A percentile compares a stretch with the other conserved stretches of the same genome.
phyloP scores from a whole-genome alignment of 345 rosid species.

The Euphorbia peplus region DNA sequence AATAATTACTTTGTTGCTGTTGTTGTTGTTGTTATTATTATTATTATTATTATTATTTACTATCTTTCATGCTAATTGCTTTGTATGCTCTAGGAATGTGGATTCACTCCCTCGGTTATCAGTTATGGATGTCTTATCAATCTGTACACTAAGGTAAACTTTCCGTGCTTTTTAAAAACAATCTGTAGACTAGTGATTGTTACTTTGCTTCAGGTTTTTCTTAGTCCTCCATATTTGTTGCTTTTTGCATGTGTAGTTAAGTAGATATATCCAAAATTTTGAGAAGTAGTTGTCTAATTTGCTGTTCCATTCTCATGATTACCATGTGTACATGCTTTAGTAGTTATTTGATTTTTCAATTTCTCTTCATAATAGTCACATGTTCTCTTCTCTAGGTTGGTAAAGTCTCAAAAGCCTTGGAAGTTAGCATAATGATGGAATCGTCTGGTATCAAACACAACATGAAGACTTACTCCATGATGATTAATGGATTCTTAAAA shows the following conservation, averaged over 20 bases:
- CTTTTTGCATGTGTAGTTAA: background rate
- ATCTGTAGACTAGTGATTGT: background rate
- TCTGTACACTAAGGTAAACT: slow-evolving; percentile 68
- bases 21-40: background rate
- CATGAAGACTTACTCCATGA: slow-evolving; percentile 90
- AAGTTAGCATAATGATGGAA: slow-evolving; percentile 77
- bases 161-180: no score
- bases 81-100: slow-evolving; percentile 64
- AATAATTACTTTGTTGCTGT: background rate
- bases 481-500: slow-evolving; percentile 84
- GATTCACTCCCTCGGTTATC: slow-evolving; percentile 78
- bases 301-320: background rate
- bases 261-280: background rate
- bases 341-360: background rate
- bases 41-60: background rate
- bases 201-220: slow-evolving; percentile 11
- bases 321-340: background rate
- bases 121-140: slow-evolving; percentile 92
- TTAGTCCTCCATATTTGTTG: slow-evolving; percentile 1
- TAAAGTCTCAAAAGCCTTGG: slow-evolving; percentile 79
- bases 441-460: slow-evolving; percentile 74
- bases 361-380: background rate
- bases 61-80: slow-evolving; percentile 3
- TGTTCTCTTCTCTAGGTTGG: slow-evolving; percentile 51
- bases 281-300: background rate